phyloP scores from a whole-genome alignment of 2,329 filamentous ascomycete species.

The Paecilomyces variotii region DNA sequence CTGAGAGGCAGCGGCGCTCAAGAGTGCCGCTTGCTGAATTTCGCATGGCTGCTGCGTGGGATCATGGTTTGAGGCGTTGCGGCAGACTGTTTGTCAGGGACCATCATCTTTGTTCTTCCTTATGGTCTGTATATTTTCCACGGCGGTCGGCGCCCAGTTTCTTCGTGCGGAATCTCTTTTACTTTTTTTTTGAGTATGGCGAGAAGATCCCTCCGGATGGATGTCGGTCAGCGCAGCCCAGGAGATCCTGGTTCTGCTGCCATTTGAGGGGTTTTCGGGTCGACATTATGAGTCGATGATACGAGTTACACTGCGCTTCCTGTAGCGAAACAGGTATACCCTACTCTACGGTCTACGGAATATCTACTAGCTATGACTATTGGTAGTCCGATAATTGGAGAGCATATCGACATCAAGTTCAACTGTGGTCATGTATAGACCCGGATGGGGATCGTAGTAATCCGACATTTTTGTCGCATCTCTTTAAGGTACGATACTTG shows the following conservation, averaged over 20 bases:
- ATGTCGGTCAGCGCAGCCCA: neutral
- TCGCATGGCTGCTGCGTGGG: slow-evolving; percentile 15
- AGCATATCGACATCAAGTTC: neutral
- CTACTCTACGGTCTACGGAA: neutral
- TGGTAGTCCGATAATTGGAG: neutral
- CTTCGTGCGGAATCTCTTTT: neutral
- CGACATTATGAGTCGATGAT: neutral
- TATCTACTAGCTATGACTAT: neutral
- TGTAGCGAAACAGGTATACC: neutral
- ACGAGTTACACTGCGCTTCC: neutral
- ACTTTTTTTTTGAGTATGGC: neutral
- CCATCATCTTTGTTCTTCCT: neutral
- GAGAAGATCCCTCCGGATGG: neutral
- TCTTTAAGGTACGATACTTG: neutral
- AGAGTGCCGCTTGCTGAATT: slow-evolving; percentile 3
- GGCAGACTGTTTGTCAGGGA: slow-evolving; percentile 6
- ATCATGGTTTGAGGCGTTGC: slow-evolving; percentile 18
- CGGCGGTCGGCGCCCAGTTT: neutral
- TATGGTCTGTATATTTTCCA: neutral
- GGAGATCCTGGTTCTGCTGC: neutral
- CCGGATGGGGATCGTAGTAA: neutral
- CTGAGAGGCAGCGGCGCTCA: slow-evolving; percentile 1
- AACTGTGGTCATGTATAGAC: neutral
- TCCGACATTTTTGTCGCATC: neutral
- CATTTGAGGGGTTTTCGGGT: neutral